Conservation (phyloP, 2,329 filamentous ascomycete species). For the Penicillium palitans region DNA sequence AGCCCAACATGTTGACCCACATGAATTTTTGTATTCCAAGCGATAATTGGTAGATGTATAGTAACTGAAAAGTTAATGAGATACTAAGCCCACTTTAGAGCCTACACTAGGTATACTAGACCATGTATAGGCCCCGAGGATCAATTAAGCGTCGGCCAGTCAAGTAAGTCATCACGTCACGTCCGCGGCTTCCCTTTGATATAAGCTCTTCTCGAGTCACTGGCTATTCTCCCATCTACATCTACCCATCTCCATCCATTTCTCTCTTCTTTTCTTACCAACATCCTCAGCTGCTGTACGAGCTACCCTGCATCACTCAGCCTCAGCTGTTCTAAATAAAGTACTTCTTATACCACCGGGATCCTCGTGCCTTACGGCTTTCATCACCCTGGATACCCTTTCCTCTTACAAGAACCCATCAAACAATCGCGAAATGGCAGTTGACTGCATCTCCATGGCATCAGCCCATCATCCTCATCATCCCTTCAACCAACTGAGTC, state of each 20-base stretch:
- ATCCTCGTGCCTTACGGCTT: background rate
- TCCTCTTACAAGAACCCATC: background rate
- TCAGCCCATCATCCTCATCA: constrained; percentile 25
- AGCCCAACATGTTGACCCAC: constrained; percentile 1
- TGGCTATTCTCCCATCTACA: background rate
- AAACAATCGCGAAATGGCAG: constrained; percentile 14
- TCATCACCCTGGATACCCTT: background rate
- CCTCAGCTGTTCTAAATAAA: constrained; percentile 9
- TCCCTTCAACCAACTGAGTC: constrained; percentile 17
- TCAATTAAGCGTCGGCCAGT: constrained; percentile 4
- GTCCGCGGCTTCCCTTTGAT: constrained; percentile 5
- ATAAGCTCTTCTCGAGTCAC: background rate
- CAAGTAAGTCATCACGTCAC: constrained; percentile 30
- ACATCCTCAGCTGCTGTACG: constrained; percentile 6
- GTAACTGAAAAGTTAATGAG: background rate
- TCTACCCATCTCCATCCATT: background rate
- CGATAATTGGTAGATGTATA: constrained; percentile 5
- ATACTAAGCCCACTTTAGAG: background rate
- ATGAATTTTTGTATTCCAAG: background rate
- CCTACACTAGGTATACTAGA: too few species aligned
- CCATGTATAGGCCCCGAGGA: background rate
- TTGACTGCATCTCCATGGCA: constrained; percentile 27
- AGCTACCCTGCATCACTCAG: constrained; percentile 16
- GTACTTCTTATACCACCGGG: constrained; percentile 10
- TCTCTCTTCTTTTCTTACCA: background rate